Percentiles rank a stretch among this genome's conserved stretches.
Conservation (phyloP, 169 alveolate species). For the Plasmodium vivax region DNA sequence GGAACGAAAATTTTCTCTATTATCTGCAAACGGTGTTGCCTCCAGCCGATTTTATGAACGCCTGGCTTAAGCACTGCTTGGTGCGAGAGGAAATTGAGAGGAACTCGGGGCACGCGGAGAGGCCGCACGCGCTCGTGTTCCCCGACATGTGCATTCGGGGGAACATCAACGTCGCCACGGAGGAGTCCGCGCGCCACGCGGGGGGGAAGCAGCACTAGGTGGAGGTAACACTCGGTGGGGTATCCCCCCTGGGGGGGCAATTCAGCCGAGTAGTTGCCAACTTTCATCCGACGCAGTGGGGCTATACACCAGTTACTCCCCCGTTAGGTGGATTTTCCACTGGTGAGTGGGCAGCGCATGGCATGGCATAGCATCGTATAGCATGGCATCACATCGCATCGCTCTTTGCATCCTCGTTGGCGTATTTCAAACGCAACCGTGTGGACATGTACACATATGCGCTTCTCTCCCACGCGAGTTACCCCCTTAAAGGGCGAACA, state of each 20-base stretch:
- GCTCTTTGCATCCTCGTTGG: neutral
- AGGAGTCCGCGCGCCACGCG: slow-evolving; percentile 38
- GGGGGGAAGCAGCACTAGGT: neutral
- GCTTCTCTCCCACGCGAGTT: neutral
- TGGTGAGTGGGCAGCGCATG: neutral
- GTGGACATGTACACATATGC: neutral
- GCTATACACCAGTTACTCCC: neutral
- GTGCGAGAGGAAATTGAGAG: slow-evolving; percentile 37
- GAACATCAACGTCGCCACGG: slow-evolving; percentile 61
- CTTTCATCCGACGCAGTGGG: neutral
- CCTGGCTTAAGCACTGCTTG: slow-evolving; percentile 80
- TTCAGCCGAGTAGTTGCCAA: neutral
- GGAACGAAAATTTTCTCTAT: slow-evolving; percentile 83
- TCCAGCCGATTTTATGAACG: slow-evolving; percentile 87
- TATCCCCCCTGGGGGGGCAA: neutral
- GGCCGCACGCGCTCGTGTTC: slow-evolving; percentile 21
- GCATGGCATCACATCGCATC: neutral
- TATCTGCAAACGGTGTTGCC: slow-evolving; percentile 84
- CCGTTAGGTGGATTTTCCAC: neutral
- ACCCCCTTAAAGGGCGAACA: neutral
- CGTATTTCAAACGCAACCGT: neutral
- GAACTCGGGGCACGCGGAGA: slow-evolving; percentile 11
- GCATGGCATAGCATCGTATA: too few species aligned
- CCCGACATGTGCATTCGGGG: slow-evolving; percentile 70
- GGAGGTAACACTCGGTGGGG: neutral